Percentiles rank a stretch among this genome's conserved stretches.
Evolutionary conservation across 148 eudicot genomes (phyloP).

Genomic region (Pharnaceum exiguum): DNA sequence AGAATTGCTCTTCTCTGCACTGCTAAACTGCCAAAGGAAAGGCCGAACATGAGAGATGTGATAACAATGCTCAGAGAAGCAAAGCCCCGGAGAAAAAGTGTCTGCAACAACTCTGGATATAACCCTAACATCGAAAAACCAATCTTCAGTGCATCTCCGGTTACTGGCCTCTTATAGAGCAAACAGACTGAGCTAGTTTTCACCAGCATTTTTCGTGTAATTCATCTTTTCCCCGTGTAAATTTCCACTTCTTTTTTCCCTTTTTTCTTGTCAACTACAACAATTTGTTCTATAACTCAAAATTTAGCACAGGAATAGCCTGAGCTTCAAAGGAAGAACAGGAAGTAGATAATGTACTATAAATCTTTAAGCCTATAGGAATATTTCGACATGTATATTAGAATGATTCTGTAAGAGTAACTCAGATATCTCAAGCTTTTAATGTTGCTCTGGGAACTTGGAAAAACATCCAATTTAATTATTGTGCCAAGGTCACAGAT

Average conservation of each 20-base stretch:
- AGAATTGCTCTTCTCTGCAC: constrained; percentile 40
- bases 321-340: background rate
- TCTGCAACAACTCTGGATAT: constrained; percentile 29
- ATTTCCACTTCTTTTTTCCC: background rate
- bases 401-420: no score
- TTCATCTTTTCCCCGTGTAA: constrained; percentile 16
- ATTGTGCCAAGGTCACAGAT: no score
- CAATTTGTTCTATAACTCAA: background rate
- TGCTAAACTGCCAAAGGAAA: constrained; percentile 36
- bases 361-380: background rate
- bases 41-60: constrained; percentile 41
- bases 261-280: background rate
- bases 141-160: constrained; percentile 35
- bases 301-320: constrained; percentile 4
- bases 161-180: constrained; percentile 27
- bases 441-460: no score
- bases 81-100: constrained; percentile 40
- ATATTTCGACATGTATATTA: constrained; percentile 19
- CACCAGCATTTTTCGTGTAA: constrained; percentile 9
- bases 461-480: no score
- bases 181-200: background rate
- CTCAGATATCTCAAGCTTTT: no score
- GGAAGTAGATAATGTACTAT: constrained; percentile 13
- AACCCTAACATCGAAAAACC: constrained; percentile 30
- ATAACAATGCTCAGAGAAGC: constrained; percentile 44